Base-by-base conservation (phyloP, 345 rosid genomes). In the Melaleuca alternifolia region DNA sequence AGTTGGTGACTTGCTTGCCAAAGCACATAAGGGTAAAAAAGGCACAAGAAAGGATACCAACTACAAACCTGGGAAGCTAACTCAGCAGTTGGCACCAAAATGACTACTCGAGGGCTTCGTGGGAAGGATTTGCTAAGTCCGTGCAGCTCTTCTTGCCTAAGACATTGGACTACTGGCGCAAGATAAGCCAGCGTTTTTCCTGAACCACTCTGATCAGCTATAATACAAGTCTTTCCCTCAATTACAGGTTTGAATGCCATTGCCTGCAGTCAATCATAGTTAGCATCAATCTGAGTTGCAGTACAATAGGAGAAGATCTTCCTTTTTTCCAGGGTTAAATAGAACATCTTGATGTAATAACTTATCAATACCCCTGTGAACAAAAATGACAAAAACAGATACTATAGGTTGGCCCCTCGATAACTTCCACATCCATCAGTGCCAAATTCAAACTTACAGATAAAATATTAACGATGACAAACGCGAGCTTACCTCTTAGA, bases 151-250 rank as follows among this genome's bases (percentile, higher is more conserved):
- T 96, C 98, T 89, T 94, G 93, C 90, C 98, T 94, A 86, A 95
- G 95, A 88, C 93, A 93, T 90, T 95, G 99, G 89, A 96, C 92
- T 51, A 93, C 85, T 82, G 99, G 99, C 24, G 93, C 85, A 59
- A 97, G 96, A 93, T 96, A 97, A 85, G 99, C 95, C 88, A 97
- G 86, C 50, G 99, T 97, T 94, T 97, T 96, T 75, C 99, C 99
- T 37, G 99, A 97, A 85, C 99, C 99, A 92, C 99, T 97, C 92
- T 97, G 99, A 89, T 97, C 99, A 83, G 99, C 98, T 90, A 97
- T 88, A 41, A 97, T 90, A 90, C 99, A 97, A 89, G 92, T 95
- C 89, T 94, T 95, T 86, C 99, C 97, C 83, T 91, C 92, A 71
- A 90, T 79, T 84, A 94, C 95, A 54, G 97, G 92, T 83, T 89